A percentile compares a stretch with the other conserved stretches of the same genome.
phyloP scores from a whole-genome alignment of 345 rosid genomes.

The Melastoma malabathricum region DNA sequence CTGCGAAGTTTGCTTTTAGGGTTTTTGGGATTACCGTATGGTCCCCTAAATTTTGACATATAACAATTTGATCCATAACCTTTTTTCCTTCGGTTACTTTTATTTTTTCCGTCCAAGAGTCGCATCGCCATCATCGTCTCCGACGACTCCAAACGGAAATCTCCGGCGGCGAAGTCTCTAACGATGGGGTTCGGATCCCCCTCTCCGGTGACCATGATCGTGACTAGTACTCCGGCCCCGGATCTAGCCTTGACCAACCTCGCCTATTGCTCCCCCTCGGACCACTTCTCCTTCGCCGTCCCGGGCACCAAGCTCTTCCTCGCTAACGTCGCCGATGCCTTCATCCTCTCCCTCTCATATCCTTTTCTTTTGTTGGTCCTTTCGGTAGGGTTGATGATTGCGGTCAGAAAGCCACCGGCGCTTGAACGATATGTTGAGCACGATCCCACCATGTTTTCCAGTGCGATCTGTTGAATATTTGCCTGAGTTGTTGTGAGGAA shows the following conservation, averaged over 20 bases:
- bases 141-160: neutral
- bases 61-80: too few relatives aligned
- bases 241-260: conserved; percentile 84
- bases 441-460: too few relatives aligned
- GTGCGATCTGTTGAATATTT: too few relatives aligned
- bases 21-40: too few relatives aligned
- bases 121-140: neutral
- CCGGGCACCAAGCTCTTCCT: conserved; percentile 65
- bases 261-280: conserved; percentile 78
- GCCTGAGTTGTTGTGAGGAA: too few relatives aligned
- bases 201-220: conserved; percentile 39
- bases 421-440: too few relatives aligned
- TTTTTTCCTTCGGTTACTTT: too few relatives aligned
- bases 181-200: conserved; percentile 26
- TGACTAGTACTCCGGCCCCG: conserved; percentile 57
- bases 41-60: too few relatives aligned
- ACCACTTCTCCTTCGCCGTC: conserved; percentile 68
- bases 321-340: conserved; percentile 41
- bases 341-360: conserved; percentile 74
- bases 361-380: conserved; percentile 24
- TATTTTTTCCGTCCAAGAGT: too few relatives aligned
- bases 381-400: neutral
- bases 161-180: conserved; percentile 41
- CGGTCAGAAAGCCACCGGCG: too few relatives aligned
- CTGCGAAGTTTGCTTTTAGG: too few relatives aligned